Percentiles rank a stretch among this genome's conserved stretches.
phyloP scores from a whole-genome alignment of 306 rosid genomes.

The Gillenia trifoliata region DNA sequence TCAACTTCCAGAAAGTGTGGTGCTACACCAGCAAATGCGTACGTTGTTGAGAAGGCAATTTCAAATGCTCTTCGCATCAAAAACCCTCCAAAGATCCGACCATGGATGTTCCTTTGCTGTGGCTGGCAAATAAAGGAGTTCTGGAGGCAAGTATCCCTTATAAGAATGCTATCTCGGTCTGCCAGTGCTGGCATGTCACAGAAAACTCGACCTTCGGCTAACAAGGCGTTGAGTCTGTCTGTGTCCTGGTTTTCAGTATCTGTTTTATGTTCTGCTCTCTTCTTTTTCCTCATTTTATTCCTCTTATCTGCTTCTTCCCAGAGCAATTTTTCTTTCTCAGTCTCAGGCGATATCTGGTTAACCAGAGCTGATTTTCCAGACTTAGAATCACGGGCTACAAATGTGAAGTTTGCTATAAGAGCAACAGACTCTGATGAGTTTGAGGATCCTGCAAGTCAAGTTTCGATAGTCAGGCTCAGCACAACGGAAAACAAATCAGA shows the following conservation, averaged over 20 bases:
- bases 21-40: constrained; percentile 76
- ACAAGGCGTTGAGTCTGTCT: constrained; percentile 48
- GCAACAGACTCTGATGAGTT: constrained; percentile 40
- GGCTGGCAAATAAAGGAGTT: constrained; percentile 91
- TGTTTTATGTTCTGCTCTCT: constrained; percentile 35
- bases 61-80: constrained; percentile 89
- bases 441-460: constrained; percentile 30
- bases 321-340: constrained; percentile 46
- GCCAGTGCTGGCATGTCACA: constrained; percentile 88
- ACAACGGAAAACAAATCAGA: not conserved
- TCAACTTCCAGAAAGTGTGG: constrained; percentile 86
- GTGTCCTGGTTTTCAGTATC: constrained; percentile 28
- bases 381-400: constrained; percentile 73
- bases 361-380: constrained; percentile 65
- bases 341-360: constrained; percentile 63
- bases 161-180: constrained; percentile 75
- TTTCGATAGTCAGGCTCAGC: constrained; percentile 17
- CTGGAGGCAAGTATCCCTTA: constrained; percentile 60
- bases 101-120: constrained; percentile 82
- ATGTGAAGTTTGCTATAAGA: constrained; percentile 75
- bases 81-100: constrained; percentile 87
- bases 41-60: constrained; percentile 77
- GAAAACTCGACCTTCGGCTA: constrained; percentile 74
- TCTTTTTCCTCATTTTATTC: constrained; percentile 53
- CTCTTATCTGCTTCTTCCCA: constrained; percentile 83